phyloP scores from a whole-genome alignment of 257 asterid species.

The Capsicum chinense region DNA sequence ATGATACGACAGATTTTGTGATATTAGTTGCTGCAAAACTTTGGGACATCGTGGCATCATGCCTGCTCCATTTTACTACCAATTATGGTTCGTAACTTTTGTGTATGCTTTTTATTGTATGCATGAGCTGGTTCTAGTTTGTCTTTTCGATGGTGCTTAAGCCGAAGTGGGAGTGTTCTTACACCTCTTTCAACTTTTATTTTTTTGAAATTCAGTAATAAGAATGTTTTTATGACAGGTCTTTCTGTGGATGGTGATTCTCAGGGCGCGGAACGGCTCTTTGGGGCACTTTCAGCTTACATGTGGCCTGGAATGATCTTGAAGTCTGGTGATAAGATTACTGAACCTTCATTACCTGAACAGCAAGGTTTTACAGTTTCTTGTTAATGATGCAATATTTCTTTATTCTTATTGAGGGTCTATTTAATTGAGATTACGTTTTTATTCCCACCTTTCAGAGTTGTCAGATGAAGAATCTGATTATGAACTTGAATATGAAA shows the following conservation, averaged over 20 bases:
- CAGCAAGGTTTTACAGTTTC: constrained; percentile 58
- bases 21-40: neutral
- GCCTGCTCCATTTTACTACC: constrained; percentile 2
- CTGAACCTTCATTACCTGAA: constrained; percentile 75
- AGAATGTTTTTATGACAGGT: constrained; percentile 40
- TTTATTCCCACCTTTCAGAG: constrained; percentile 49
- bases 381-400: neutral
- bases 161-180: neutral
- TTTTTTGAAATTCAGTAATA: neutral
- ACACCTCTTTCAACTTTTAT: neutral
- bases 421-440: neutral
- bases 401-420: neutral
- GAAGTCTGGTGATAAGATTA: constrained; percentile 85
- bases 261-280: constrained; percentile 87
- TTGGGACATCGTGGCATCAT: neutral
- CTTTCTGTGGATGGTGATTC: constrained; percentile 76
- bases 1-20: neutral
- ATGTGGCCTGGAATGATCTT: constrained; percentile 99
- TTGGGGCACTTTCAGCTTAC: constrained; percentile 90
- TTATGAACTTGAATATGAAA: constrained; percentile 74
- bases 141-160: neutral
- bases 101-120: neutral
- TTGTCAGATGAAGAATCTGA: constrained; percentile 80
- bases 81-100: neutral
- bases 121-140: constrained; percentile 21